A percentile compares a stretch with the other conserved stretches of the same genome.
These are phyloP conservation scores for Haplosporangium sp. DNA, from an alignment of 371 early-diverging fungal genomes.

Conservation along the genomic window DNA sequence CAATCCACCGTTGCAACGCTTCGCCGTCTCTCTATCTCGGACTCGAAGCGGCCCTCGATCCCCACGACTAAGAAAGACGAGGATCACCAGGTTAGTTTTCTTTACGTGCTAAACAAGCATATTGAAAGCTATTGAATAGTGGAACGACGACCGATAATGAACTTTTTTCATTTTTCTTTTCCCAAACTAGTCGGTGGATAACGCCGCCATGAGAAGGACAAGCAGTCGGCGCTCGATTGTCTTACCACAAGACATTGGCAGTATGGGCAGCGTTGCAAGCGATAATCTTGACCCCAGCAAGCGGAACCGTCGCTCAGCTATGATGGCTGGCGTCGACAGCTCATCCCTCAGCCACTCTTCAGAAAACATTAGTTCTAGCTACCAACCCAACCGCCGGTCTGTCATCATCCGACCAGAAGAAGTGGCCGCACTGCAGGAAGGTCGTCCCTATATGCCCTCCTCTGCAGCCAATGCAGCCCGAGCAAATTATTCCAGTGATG, in stretches of 20 bases:
- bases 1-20: conserved; percentile 54
- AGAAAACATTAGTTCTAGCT: conserved; percentile 9
- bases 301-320: conserved; percentile 22
- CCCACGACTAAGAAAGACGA: conserved; percentile 24
- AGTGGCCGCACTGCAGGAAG: conserved; percentile 46
- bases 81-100: conserved; percentile 17
- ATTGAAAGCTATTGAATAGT: too few relatives aligned
- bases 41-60: conserved; percentile 36
- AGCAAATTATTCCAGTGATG: conserved; percentile 29
- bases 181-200: conserved; percentile 1
- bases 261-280: conserved; percentile 7
- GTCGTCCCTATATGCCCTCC: conserved; percentile 28
- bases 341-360: conserved; percentile 7
- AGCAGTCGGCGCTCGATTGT: conserved; percentile 38
- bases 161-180: too few relatives aligned
- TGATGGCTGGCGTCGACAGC: conserved; percentile 9
- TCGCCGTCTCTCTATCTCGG: conserved; percentile 52
- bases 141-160: too few relatives aligned
- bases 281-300: conserved; percentile 20
- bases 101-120: not conserved
- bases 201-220: conserved; percentile 14
- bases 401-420: conserved; percentile 54
- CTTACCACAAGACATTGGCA: conserved; percentile 31
- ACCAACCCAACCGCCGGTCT: conserved; percentile 51
- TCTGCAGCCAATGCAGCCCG: conserved; percentile 15